Base-by-base conservation (phyloP, 352 stramenopile species). In the Globisporangium megalacanthum region DNA sequence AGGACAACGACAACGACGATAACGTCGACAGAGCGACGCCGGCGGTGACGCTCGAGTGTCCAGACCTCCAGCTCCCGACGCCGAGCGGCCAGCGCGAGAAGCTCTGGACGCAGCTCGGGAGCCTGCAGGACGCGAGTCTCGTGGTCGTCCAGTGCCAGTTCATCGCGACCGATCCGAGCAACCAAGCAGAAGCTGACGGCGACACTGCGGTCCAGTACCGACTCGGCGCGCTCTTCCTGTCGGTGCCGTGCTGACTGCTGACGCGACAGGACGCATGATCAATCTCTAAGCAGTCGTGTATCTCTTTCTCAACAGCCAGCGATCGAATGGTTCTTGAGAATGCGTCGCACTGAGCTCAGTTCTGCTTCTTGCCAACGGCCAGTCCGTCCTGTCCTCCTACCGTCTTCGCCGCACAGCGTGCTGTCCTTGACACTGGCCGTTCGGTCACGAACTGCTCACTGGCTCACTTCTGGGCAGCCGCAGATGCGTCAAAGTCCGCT, bases 101-200 rank as follows among this genome's bases (percentile, higher is more conserved):
- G 62, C 13, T 86, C 7, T 92, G 82, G 82, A 89, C 77, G 57
- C 82, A 89, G 56, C 76, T 92, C 25, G 79, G 82, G 17, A 89
- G 77, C 33, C 60, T 92, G 6, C 68, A 89, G 37, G 75, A 91
- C 42, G 64, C 64, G 19, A 87, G 70, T 46, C 70, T 70, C 11
- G 70, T 86, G 19, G 75, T 93, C 20, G 69, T 93, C n/a, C 83
- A 90, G 58, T 89, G 77, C 48, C 83, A 93, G 61, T 66, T 89
- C 44, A 70, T 85, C 19, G 20, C 56, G 25, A 22, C 37, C 6
- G 68, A 69, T 63, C 59, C n/a, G 50, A 72, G 35, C 53, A 65
- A 72, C 13, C 54, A 70, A 37, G 54, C 65, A 13, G 50, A 48
- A 9, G 53, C 35, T 15, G 45, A 41, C 13, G n/a, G 22, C 15